Evolutionary conservation across 192 early-diverging fungal genomes (phyloP).

Genomic region (Linderina pennispora): DNA sequence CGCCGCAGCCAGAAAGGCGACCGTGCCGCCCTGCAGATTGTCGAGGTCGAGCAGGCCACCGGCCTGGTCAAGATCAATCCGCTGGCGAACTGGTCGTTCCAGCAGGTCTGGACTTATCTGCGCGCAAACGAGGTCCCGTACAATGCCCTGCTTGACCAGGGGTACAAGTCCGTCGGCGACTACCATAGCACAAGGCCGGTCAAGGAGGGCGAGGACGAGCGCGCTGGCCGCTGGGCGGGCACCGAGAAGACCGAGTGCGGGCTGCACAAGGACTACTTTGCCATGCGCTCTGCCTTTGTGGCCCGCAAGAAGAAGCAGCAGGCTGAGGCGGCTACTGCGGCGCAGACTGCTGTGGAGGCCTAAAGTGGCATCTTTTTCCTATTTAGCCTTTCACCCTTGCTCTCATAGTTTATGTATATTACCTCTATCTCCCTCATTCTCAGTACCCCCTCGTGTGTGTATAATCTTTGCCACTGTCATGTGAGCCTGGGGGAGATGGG

Average conservation of each 20-base stretch:
- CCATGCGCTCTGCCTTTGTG: constrained; percentile 76
- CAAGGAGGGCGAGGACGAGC: constrained; percentile 63
- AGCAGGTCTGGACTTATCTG: constrained; percentile 83
- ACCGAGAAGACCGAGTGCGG: constrained; percentile 92
- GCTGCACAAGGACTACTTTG: constrained; percentile 94
- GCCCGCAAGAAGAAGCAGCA: constrained; percentile 72
- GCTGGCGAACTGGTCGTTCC: constrained; percentile 85
- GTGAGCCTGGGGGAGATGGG: too few species aligned
- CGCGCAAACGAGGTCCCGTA: constrained; percentile 83
- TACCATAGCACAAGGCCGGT: constrained; percentile 81
- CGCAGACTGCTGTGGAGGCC: background rate
- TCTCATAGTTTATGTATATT: too few species aligned
- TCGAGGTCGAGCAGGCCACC: constrained; percentile 73
- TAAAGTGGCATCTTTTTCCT: background rate
- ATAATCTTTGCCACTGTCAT: too few species aligned
- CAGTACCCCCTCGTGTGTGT: too few species aligned
- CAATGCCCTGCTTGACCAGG: constrained; percentile 81
- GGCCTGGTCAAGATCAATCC: constrained; percentile 90
- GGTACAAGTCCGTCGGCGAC: constrained; percentile 91
- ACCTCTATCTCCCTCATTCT: too few species aligned
- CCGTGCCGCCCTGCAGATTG: constrained; percentile 64
- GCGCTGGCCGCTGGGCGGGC: constrained; percentile 85
- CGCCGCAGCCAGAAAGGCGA: constrained; percentile 82
- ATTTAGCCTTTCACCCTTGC: background rate
- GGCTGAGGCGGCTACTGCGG: background rate